A percentile compares a stretch with the other conserved stretches of the same genome.
These are phyloP conservation scores for Acer saccharum DNA, from an alignment of 345 rosid species.

Conservation along the genomic window DNA sequence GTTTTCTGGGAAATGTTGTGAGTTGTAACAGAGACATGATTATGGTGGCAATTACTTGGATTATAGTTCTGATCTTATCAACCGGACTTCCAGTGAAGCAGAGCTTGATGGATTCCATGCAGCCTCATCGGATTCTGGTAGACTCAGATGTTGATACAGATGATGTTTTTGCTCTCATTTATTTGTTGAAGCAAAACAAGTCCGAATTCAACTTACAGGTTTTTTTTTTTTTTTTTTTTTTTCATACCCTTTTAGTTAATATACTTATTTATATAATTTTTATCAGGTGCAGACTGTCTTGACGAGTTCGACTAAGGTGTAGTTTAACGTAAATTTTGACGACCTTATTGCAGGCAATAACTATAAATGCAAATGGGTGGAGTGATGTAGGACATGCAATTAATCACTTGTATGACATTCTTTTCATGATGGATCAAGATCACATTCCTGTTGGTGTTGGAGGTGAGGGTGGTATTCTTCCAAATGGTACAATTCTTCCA, in stretches of 20 bases:
- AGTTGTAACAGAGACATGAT: neutral
- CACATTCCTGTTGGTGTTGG: constrained; percentile 34
- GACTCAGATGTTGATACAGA: constrained; percentile 33
- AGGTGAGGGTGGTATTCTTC: constrained; percentile 31
- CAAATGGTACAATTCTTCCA: constrained; percentile 20
- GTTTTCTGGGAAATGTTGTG: neutral
- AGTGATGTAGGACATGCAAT: constrained; percentile 28
- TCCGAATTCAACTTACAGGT: constrained; percentile 16
- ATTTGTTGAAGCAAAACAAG: constrained; percentile 30
- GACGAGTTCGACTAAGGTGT: neutral
- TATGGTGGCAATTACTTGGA: neutral
- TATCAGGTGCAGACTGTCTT: no score
- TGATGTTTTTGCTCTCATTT: constrained; percentile 33
- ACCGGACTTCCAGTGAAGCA: neutral
- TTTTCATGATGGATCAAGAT: constrained; percentile 30
- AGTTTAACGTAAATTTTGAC: no score
- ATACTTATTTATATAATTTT: no score
- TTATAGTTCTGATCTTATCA: neutral
- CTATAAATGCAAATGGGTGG: constrained; percentile 30
- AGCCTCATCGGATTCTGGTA: constrained; percentile 27
- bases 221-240: no score
- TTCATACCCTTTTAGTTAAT: no score
- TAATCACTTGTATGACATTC: constrained; percentile 28
- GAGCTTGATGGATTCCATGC: neutral
- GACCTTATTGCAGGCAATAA: constrained; percentile 24